Conservation (phyloP, 73 alveolate genomes). For the Uronychia binucleata region DNA sequence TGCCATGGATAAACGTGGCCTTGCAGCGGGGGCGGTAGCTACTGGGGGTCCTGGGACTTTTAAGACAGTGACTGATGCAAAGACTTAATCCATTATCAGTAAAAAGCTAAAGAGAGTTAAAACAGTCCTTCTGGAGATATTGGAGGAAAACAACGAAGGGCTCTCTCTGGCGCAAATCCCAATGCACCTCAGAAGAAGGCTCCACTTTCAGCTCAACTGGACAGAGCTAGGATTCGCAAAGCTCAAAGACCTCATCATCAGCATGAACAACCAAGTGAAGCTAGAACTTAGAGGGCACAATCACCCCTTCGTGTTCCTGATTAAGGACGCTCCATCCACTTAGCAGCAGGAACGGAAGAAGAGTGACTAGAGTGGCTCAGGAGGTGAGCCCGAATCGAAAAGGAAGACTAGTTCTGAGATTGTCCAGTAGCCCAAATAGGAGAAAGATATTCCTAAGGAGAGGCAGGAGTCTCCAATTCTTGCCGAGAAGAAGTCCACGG, state of each 20-base stretch:
- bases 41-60: slow-evolving; percentile 6
- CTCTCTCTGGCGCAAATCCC: slow-evolving; percentile 70
- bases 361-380: too few relatives aligned
- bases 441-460: too few relatives aligned
- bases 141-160: slow-evolving; percentile 58
- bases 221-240: slow-evolving; percentile 64
- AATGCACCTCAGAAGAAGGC: slow-evolving; percentile 34
- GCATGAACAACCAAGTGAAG: slow-evolving; percentile 37
- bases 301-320: slow-evolving; percentile 76
- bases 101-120: slow-evolving; percentile 37
- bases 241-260: slow-evolving; percentile 54
- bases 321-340: too few relatives aligned
- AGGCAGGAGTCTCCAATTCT: too few relatives aligned
- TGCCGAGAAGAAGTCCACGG: too few relatives aligned
- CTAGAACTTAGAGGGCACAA: slow-evolving; percentile 64
- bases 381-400: too few relatives aligned
- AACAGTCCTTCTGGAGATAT: slow-evolving; percentile 33
- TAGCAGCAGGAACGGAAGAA: too few relatives aligned
- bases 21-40: slow-evolving; percentile 3
- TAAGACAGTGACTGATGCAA: not conserved
- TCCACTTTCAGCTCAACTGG: slow-evolving; percentile 31
- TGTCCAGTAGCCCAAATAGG: too few relatives aligned
- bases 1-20: slow-evolving; percentile 26
- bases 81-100: not conserved
- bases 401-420: too few relatives aligned